Evolutionary conservation across 306 rosid species (phyloP).

Genomic region (Abrus precatorius): DNA sequence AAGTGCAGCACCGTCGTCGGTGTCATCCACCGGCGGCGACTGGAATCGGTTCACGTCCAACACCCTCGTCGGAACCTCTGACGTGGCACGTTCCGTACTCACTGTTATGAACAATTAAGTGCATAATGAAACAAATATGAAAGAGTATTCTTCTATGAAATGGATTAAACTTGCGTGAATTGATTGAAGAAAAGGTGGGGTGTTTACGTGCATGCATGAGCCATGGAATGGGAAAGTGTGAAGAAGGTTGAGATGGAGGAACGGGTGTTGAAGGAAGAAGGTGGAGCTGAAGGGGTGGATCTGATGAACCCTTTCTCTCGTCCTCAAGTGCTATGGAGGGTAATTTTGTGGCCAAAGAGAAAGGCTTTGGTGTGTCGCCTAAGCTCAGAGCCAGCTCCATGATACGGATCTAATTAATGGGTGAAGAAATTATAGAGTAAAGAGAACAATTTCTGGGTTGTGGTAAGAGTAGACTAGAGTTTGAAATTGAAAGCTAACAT

Average conservation of each 20-base stretch:
- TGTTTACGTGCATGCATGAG: constrained; percentile 72
- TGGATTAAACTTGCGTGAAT: no score
- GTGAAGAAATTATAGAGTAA: neutral
- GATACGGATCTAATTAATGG: no score
- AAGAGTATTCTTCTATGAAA: neutral
- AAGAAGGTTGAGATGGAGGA: constrained; percentile 57
- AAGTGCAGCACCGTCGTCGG: constrained; percentile 60
- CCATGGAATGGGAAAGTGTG: constrained; percentile 76
- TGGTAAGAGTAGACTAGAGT: no score
- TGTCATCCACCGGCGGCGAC: constrained; percentile 48
- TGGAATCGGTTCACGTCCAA: constrained; percentile 66
- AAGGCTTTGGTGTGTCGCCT: constrained; percentile 72
- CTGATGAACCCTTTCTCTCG: constrained; percentile 52
- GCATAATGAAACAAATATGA: neutral
- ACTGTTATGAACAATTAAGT: constrained; percentile 46
- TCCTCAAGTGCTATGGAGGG: constrained; percentile 58
- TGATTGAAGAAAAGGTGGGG: neutral
- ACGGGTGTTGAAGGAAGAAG: constrained; percentile 86
- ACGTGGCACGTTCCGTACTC: constrained; percentile 55
- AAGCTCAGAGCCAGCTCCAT: constrained; percentile 91
- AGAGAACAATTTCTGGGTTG: neutral
- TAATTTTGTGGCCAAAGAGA: constrained; percentile 52
- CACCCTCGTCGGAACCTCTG: constrained; percentile 54
- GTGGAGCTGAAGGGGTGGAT: constrained; percentile 85
- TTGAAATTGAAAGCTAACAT: no score